Evolutionary conservation across 2,329 filamentous ascomycete species (phyloP).

Genomic region (Monosporascus sp.): DNA sequence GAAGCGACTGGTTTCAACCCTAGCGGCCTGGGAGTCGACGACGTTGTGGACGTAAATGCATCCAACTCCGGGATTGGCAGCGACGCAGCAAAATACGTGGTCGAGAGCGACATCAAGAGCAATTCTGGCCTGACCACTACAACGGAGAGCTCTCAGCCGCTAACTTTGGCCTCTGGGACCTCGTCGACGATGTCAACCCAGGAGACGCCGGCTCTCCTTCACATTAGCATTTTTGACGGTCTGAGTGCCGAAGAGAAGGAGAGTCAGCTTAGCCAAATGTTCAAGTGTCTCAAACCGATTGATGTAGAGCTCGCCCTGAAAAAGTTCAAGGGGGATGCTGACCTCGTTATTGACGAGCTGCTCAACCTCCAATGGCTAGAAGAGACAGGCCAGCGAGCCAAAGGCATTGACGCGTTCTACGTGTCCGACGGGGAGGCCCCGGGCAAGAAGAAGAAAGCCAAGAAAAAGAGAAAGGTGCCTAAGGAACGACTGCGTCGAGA

Average conservation of each 20-base stretch:
- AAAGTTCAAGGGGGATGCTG: conserved; percentile 62
- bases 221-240: conserved; percentile 27
- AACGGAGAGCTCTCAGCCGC: conserved; percentile 19
- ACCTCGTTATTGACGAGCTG: conserved; percentile 70
- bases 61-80: conserved; percentile 9
- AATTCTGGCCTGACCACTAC: conserved; percentile 19
- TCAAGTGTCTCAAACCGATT: conserved; percentile 60
- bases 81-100: conserved; percentile 2
- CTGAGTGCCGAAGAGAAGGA: conserved; percentile 59
- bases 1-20: conserved; percentile 75
- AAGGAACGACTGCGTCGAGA: conserved; percentile 9
- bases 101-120: conserved; percentile 22
- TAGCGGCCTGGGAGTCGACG: conserved; percentile 57
- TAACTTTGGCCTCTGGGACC: conserved; percentile 14
- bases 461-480: conserved; percentile 21
- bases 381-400: conserved; percentile 56
- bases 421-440: conserved; percentile 43
- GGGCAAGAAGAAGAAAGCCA: conserved; percentile 27
- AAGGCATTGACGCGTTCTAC: conserved; percentile 79
- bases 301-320: conserved; percentile 63
- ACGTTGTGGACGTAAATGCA: conserved; percentile 13
- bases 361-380: conserved; percentile 75
- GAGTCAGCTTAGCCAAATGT: conserved; percentile 60
- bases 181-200: conserved; percentile 16
- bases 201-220: conserved; percentile 19